Evolutionary conservation across 148 eudicot genomes (phyloP).

Genomic region (Limonium bicolor): DNA sequence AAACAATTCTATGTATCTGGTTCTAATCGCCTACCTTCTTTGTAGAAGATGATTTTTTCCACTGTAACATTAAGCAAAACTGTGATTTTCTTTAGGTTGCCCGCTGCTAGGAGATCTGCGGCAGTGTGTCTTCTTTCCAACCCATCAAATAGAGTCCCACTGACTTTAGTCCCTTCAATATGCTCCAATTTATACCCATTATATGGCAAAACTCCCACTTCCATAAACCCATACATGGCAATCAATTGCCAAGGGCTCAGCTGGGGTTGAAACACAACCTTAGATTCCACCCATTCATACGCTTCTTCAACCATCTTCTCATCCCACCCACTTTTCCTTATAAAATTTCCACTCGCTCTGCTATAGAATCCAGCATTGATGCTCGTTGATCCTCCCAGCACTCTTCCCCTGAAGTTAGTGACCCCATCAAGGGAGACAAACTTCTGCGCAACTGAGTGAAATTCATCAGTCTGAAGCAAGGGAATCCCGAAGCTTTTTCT

Average conservation of each 20-base stretch:
- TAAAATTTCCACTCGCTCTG: conserved; percentile 17
- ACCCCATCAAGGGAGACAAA: conserved; percentile 30
- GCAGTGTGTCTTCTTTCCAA: conserved; percentile 24
- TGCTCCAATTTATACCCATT: conserved; percentile 27
- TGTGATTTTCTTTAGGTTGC: conserved; percentile 13
- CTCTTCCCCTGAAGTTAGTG: conserved; percentile 23
- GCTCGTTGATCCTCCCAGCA: conserved; percentile 29
- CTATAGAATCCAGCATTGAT: conserved; percentile 34
- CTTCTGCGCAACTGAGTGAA: conserved; percentile 22
- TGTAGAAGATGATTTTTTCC: conserved; percentile 14
- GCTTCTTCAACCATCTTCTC: conserved; percentile 22
- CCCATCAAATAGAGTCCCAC: conserved; percentile 23
- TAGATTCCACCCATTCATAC: conserved; percentile 28
- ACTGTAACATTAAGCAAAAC: conserved; percentile 23
- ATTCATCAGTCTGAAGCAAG: conserved; percentile 16
- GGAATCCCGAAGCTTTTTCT: conserved; percentile 17
- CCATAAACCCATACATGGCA: conserved; percentile 20
- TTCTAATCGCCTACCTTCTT: conserved; percentile 16
- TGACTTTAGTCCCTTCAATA: conserved; percentile 25
- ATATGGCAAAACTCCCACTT: conserved; percentile 26
- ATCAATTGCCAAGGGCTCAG: conserved; percentile 25
- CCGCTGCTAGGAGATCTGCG: conserved; percentile 24
- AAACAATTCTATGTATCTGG: no score
- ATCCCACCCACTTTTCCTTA: conserved; percentile 20
- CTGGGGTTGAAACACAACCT: conserved; percentile 19